Base-by-base conservation (phyloP, 192 early-diverging fungal genomes). In the Pilobolus umbonatus region DNA sequence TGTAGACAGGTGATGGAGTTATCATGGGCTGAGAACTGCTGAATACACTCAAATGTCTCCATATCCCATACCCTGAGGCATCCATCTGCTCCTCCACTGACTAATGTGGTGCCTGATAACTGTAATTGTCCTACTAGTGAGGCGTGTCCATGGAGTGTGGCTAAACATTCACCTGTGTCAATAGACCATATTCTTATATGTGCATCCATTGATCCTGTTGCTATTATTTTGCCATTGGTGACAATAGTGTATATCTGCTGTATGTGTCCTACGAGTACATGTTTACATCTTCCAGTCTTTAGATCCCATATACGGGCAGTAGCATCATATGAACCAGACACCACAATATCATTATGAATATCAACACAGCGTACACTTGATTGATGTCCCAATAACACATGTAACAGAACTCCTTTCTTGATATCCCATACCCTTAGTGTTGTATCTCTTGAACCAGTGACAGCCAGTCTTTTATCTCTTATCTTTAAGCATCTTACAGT, bases 1-100 rank as follows among this genome's bases (percentile, higher is more conserved):
- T 98, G 94, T 62, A 99, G 87, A 65, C 95, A 95, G 0, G 96
- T 99, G 28, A 99, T 95, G 1, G 95, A 94, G 38, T 79, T 88
- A 68, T 92, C 72, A 64, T 78, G 74, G 39, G 86, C 68, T 61
- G 79, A 85, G 68, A 93, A 57, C 69, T 90, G 54, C 69, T 88
- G 66, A 57, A 78, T 43, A 76, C 83, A 70, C 61, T 76, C 57
- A 63, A 77, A 60, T 65, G 59, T 73, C 12, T 67, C 63, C 56
- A 93, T 67, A 66, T 88, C 85, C 96, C 96, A 99, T 29, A 98
- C 83, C n/a, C 95, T 83, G 56, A 99, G 78, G 22, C 84, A 90
- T 3, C 91, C 81, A 60, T 99, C 96, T 5, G 91, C 90, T n/a
- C 93, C 95, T 1, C 93, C 96, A 6, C 90, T 93, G 24, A 98